These are phyloP conservation scores for Batrachochytrium dendrobatidis DNA, from an alignment of 371 early-diverging fungal genomes.

Conservation along the genomic window DNA sequence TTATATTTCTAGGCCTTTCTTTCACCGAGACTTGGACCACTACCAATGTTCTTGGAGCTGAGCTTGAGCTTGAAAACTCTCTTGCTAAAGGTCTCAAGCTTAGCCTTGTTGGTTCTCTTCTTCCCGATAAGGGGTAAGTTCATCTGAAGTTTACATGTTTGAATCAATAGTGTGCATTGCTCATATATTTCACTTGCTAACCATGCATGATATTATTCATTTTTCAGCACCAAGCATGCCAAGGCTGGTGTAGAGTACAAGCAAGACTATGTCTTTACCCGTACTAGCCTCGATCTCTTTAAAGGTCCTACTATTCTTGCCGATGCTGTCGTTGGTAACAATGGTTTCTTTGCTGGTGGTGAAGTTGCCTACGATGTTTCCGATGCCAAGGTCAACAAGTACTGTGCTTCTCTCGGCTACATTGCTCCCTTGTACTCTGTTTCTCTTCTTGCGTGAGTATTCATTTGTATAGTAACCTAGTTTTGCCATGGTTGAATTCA, in stretches of 20 bases:
- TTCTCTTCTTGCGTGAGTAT: slow-evolving; percentile 67
- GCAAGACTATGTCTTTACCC: slow-evolving; percentile 69
- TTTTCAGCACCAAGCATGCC: slow-evolving; percentile 54
- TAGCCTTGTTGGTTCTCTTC: slow-evolving; percentile 47
- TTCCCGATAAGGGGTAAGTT: slow-evolving; percentile 40
- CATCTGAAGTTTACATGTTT: background rate
- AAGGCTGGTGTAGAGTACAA: slow-evolving; percentile 74
- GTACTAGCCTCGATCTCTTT: slow-evolving; percentile 66
- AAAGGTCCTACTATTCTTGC: slow-evolving; percentile 70
- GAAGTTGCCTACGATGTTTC: slow-evolving; percentile 87
- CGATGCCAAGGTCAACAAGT: slow-evolving; percentile 74
- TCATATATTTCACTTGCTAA: background rate
- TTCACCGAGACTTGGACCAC: slow-evolving; percentile 95
- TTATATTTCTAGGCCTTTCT: slow-evolving; percentile 46
- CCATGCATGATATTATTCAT: background rate
- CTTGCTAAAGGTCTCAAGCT: slow-evolving; percentile 69
- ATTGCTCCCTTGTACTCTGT: slow-evolving; percentile 79
- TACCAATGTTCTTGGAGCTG: slow-evolving; percentile 80
- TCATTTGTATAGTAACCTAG: background rate
- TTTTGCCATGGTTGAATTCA: background rate
- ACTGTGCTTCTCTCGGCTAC: slow-evolving; percentile 79
- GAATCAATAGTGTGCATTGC: background rate
- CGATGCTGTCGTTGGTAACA: slow-evolving; percentile 65
- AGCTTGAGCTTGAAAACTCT: slow-evolving; percentile 90
- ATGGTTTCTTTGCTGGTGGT: slow-evolving; percentile 85